Evolutionary conservation across 1,284 basidiomycete genomes (phyloP), one percentile per base, ranked within the genome.

Genomic region (Leucoagaricus sp.): DNA sequence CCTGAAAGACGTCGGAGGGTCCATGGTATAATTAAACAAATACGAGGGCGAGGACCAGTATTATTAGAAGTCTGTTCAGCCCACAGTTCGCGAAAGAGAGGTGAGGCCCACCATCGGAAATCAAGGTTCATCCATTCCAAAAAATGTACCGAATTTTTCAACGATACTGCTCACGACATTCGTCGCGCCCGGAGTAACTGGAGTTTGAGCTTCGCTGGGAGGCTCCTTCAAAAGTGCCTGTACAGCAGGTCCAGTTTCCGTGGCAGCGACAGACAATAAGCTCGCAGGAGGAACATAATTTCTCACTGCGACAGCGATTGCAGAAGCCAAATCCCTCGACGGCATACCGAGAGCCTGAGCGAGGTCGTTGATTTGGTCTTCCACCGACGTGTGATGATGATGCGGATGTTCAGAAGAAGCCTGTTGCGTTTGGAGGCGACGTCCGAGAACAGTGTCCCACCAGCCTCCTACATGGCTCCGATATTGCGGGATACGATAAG

Each of bases 271-370:
- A 2, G 80, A 83, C 10, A 80, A 80, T 48, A 87, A 64, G 34
- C 79, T 82, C 4, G 80, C 83, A 15, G 80, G 79, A 1, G 86
- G 83, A 21, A 87, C 79, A 60, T 84, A 69, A 29, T 82, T 74
- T 54, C 75, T 73, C 33, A 85, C 81, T 0, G 80, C 84, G 51
- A 72, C 74, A 1, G 82, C 83, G 53, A 89, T 83, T 0, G 85
- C 86, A 23, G 73, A 74, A 1, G 86, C 85, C 2, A 90, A 72
- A 46, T 86, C 82, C 33, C 72, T 71, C 12, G 83, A 76, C 2
- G 81, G 77, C 66, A 89, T 80, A 1, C 85, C 87, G 26, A n/a
- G 71, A 19, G 80, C 82, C 6, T 71, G 67, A 12, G 87, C 87
- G 13, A 89, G 72, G 17, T 77, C 80, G 52, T 81, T 77, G 53